These are phyloP conservation scores for Dacryopinax primogenitus DNA, from an alignment of 768 basidiomycete species.

Conservation along the genomic window DNA sequence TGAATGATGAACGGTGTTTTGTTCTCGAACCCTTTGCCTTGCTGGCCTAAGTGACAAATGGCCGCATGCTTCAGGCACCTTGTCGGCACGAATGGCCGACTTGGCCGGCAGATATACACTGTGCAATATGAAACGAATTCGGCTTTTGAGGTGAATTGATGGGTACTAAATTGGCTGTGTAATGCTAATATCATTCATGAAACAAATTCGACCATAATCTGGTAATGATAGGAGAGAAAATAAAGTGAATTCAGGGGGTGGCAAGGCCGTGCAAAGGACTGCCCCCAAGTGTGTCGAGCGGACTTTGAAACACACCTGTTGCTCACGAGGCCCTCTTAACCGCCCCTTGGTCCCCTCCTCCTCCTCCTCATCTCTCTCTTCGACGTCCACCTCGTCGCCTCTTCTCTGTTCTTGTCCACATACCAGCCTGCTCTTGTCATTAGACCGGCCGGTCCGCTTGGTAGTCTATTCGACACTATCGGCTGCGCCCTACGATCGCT, in stretches of 20 bases:
- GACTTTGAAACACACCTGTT: neutral
- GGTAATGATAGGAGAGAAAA: neutral
- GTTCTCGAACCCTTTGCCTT: too few relatives aligned
- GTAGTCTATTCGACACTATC: constrained; percentile 1
- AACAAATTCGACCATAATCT: neutral
- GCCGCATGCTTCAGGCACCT: too few relatives aligned
- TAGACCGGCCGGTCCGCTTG: constrained; percentile 2
- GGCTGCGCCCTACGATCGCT: neutral
- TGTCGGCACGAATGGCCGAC: too few relatives aligned
- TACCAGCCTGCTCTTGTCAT: neutral
- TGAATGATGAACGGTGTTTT: neutral
- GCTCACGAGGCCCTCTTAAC: neutral
- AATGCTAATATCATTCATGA: neutral
- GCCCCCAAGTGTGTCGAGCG: too few relatives aligned
- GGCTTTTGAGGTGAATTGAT: neutral
- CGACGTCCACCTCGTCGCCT: neutral
- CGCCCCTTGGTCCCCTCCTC: neutral
- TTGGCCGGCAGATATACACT: neutral
- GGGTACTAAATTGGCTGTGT: neutral
- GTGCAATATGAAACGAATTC: neutral
- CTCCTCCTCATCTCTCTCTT: neutral
- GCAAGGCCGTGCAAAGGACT: neutral
- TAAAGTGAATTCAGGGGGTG: neutral
- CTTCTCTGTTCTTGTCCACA: neutral
- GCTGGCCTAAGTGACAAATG: too few relatives aligned